Percentiles rank a stretch among this genome's conserved stretches.
Evolutionary conservation across 768 basidiomycete genomes (phyloP).

Genomic region (Suillus luteus): DNA sequence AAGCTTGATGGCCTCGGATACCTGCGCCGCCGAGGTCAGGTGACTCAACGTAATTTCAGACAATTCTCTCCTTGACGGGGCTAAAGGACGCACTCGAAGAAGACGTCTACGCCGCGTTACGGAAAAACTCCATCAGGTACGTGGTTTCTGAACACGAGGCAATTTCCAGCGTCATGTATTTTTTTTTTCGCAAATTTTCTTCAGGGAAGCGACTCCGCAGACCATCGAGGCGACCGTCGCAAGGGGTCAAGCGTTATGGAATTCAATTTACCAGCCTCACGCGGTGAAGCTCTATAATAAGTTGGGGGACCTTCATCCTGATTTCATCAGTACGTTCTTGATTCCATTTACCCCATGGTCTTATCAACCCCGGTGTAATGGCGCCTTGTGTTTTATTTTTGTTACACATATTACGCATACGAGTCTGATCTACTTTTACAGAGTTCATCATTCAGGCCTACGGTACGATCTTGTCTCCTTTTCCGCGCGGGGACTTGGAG

Average conservation of each 20-base stretch:
- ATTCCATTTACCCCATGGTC: conserved; percentile 35
- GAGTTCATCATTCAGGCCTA: conserved; percentile 89
- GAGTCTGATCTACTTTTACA: conserved; percentile 34
- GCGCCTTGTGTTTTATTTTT: conserved; percentile 35
- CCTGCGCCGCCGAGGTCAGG: conserved; percentile 8
- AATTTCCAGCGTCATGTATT: conserved; percentile 16
- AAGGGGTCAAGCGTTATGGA: conserved; percentile 77
- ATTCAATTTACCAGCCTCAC: conserved; percentile 87
- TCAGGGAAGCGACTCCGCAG: conserved; percentile 58
- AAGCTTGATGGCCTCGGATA: conserved; percentile 9
- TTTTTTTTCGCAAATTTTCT: conserved; percentile 5
- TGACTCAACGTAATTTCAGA: conserved; percentile 43
- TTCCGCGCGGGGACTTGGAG: conserved; percentile 65
- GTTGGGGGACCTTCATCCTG: conserved; percentile 86
- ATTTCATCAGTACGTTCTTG: conserved; percentile 81
- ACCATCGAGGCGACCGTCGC: conserved; percentile 69
- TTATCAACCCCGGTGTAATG: conserved; percentile 35
- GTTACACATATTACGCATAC: conserved; percentile 27
- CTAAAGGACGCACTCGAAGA: conserved; percentile 77
- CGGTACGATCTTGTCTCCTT: conserved; percentile 74
- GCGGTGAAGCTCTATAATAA: conserved; percentile 88
- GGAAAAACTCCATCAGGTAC: conserved; percentile 69
- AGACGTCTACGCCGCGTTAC: conserved; percentile 74
- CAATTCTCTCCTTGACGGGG: conserved; percentile 79
- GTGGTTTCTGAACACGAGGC: conserved; percentile 22